These are phyloP conservation scores for Ligustrum vulgare DNA, from an alignment of 257 asterid genomes.

Conservation along the genomic window DNA sequence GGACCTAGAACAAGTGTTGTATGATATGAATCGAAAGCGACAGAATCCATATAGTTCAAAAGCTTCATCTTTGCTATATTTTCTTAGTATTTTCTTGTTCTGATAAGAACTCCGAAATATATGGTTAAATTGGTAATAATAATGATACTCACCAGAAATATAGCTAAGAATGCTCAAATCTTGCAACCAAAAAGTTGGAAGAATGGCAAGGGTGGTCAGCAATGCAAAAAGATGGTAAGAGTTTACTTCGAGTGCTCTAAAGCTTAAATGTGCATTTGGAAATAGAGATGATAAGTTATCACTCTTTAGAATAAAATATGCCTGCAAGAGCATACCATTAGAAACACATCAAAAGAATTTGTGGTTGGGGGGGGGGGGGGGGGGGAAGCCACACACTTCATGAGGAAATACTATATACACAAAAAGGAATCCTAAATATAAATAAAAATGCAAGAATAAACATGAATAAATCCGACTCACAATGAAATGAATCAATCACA, in stretches of 20 bases:
- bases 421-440: no score
- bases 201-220: slow-evolving; percentile 67
- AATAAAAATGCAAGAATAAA: no score
- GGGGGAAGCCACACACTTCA: no score
- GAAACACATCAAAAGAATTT: no score
- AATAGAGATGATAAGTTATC: slow-evolving; percentile 86
- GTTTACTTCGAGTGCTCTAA: slow-evolving; percentile 53
- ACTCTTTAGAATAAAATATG: slow-evolving; percentile 82
- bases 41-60: not conserved
- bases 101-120: not conserved
- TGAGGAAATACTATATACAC: no score
- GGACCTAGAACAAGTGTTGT: not conserved
- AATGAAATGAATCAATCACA: no score
- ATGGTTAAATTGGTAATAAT: not conserved
- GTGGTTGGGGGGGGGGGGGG: no score
- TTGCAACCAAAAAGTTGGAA: slow-evolving; percentile 84
- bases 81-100: not conserved
- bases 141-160: slow-evolving; percentile 76
- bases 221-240: slow-evolving; percentile 75
- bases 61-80: not conserved
- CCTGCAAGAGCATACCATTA: no score
- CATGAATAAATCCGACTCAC: no score
- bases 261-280: slow-evolving; percentile 72
- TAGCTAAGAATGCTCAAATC: slow-evolving; percentile 86
- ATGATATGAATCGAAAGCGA: not conserved